These are phyloP conservation scores for Grosmannia clavigera DNA, from an alignment of 2,329 filamentous ascomycete species.

Conservation along the genomic window DNA sequence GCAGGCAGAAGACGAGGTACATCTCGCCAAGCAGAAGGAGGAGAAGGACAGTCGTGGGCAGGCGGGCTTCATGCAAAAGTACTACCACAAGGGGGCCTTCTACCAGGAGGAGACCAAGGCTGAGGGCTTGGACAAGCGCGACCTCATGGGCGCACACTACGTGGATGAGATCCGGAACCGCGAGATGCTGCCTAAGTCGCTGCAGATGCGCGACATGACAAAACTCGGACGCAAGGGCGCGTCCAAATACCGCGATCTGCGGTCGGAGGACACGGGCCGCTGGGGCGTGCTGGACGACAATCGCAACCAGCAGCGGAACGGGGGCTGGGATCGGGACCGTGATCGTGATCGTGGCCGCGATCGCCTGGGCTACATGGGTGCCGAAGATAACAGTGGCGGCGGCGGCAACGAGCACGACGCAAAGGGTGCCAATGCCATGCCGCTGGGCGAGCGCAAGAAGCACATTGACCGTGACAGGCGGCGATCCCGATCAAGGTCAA, in stretches of 20 bases:
- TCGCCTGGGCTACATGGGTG: background rate
- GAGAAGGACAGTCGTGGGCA: constrained; percentile 69
- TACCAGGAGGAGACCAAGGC: constrained; percentile 71
- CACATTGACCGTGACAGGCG: constrained; percentile 6
- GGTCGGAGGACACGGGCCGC: constrained; percentile 76
- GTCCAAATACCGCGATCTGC: constrained; percentile 80
- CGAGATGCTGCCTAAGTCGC: constrained; percentile 74
- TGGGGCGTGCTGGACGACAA: constrained; percentile 59
- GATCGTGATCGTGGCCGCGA: constrained; percentile 12
- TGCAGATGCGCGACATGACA: constrained; percentile 89
- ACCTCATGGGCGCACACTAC: constrained; percentile 76
- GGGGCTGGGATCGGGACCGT: constrained; percentile 16
- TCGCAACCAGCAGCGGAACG: constrained; percentile 23
- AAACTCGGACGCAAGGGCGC: constrained; percentile 86
- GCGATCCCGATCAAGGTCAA: background rate
- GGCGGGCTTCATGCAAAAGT: constrained; percentile 87
- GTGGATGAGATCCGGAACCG: constrained; percentile 74
- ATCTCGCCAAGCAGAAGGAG: constrained; percentile 64
- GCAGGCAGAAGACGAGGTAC: constrained; percentile 69
- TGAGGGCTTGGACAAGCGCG: constrained; percentile 63
- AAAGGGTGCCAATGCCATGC: constrained; percentile 59
- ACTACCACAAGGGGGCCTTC: constrained; percentile 94
- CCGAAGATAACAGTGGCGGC: constrained; percentile 21
- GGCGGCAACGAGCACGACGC: constrained; percentile 41
- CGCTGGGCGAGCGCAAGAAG: constrained; percentile 49